Conservation (phyloP, 805 yeast genomes). For the Starmera caribaea region DNA sequence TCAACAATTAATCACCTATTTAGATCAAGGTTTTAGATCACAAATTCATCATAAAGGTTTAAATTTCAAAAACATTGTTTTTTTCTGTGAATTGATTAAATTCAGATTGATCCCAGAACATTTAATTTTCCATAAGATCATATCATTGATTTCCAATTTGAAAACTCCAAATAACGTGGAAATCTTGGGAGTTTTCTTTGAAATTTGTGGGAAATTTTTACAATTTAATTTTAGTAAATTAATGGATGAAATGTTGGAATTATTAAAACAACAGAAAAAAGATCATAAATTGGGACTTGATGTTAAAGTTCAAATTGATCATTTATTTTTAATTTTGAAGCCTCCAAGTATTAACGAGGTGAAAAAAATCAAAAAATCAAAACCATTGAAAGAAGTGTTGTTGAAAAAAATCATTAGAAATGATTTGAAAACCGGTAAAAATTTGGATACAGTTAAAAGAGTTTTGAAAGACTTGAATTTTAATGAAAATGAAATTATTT, state of each 20-base stretch:
- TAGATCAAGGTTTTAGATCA: constrained; percentile 52
- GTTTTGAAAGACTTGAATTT: constrained; percentile 38
- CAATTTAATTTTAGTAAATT: constrained; percentile 45
- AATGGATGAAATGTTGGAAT: constrained; percentile 54
- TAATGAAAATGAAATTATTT: constrained; percentile 24
- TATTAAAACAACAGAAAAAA: constrained; percentile 41
- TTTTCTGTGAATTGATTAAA: constrained; percentile 68
- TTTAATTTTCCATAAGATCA: constrained; percentile 62
- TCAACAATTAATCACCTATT: constrained; percentile 38
- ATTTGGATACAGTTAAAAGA: constrained; percentile 24
- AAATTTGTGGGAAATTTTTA: constrained; percentile 60
- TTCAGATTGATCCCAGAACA: constrained; percentile 67
- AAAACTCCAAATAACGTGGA: constrained; percentile 55
- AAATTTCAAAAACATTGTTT: constrained; percentile 47
- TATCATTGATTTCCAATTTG: constrained; percentile 44
- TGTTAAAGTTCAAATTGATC: constrained; percentile 49
- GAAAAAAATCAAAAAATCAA: constrained; percentile 13
- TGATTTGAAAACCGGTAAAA: constrained; percentile 32
- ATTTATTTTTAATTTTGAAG: constrained; percentile 41
- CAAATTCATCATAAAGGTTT: constrained; percentile 45
- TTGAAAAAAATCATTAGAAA: constrained; percentile 39
- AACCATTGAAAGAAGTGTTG: constrained; percentile 37
- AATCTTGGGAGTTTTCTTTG: constrained; percentile 59
- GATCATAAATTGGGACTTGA: constrained; percentile 40
- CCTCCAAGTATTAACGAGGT: constrained; percentile 40